Conservation (phyloP, 1,284 basidiomycete genomes). For the Tylopilus orsonianus region DNA sequence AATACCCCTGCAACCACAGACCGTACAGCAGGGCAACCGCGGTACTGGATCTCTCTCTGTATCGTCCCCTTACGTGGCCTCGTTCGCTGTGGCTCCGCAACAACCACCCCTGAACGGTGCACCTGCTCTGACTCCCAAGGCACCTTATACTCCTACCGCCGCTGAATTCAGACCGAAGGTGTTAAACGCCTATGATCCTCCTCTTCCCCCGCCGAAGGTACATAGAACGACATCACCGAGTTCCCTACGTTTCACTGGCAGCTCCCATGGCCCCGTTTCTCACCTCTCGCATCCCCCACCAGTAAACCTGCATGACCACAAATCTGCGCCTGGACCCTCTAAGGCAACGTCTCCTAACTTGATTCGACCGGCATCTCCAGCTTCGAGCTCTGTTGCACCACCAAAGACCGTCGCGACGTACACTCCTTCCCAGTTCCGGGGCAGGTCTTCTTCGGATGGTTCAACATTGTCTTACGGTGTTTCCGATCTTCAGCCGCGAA, state of each 20-base stretch:
- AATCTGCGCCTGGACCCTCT: conserved; percentile 18
- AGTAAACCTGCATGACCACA: conserved; percentile 20
- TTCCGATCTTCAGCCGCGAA: conserved; percentile 25
- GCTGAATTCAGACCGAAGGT: conserved; percentile 57
- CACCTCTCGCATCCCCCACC: conserved; percentile 16
- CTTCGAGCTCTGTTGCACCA: conserved; percentile 24
- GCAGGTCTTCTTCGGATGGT: conserved; percentile 50
- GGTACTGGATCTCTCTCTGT: conserved; percentile 19
- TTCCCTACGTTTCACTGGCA: conserved; percentile 24
- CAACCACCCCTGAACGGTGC: conserved; percentile 18
- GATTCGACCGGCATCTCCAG: conserved; percentile 32
- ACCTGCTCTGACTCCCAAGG: conserved; percentile 33
- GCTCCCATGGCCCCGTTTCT: conserved; percentile 13
- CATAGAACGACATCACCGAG: conserved; percentile 29
- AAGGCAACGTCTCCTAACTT: conserved; percentile 39
- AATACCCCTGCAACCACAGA: conserved; percentile 20
- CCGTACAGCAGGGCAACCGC: conserved; percentile 13
- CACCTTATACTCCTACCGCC: conserved; percentile 35
- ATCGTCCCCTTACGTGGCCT: conserved; percentile 23
- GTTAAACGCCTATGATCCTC: conserved; percentile 78
- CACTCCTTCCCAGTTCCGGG: conserved; percentile 30
- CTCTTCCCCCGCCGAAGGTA: conserved; percentile 58
- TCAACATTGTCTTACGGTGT: conserved; percentile 43
- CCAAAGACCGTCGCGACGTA: conserved; percentile 20
- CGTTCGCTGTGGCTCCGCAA: conserved; percentile 18